Conservation (phyloP, 306 rosid genomes). For the Quercus suber region DNA sequence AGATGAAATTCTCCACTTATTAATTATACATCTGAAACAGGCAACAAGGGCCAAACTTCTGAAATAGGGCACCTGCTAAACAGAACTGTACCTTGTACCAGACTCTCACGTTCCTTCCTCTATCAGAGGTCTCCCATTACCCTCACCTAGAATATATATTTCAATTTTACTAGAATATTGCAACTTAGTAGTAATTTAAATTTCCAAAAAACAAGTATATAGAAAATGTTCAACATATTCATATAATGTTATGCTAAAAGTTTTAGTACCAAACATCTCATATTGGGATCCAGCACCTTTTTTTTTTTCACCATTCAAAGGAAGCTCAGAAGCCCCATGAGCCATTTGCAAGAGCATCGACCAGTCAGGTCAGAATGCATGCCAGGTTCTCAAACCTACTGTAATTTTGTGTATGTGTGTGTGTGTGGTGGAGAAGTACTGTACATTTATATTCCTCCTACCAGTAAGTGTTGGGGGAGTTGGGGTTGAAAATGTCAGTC, state of each 20-base stretch:
- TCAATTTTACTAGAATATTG: background rate
- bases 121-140: background rate
- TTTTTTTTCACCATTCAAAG: background rate
- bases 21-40: background rate
- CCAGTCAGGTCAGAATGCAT: background rate
- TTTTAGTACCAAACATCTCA: background rate
- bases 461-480: background rate
- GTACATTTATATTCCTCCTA: background rate
- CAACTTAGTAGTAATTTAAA: background rate
- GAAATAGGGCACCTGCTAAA: background rate
- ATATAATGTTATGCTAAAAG: too few species aligned
- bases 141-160: background rate
- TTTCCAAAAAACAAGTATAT: too few species aligned
- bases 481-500: background rate
- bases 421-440: too few species aligned
- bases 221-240: too few species aligned
- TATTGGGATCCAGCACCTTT: background rate
- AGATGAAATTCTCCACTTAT: background rate
- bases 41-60: background rate
- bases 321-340: background rate
- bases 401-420: too few species aligned
- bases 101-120: background rate
- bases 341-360: conserved; percentile 1
- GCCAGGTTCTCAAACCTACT: background rate
- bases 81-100: background rate